Percentiles rank a stretch among this genome's conserved stretches.
Evolutionary conservation across 2,329 filamentous ascomycete species (phyloP).

Genomic region (Fusarium setosum): DNA sequence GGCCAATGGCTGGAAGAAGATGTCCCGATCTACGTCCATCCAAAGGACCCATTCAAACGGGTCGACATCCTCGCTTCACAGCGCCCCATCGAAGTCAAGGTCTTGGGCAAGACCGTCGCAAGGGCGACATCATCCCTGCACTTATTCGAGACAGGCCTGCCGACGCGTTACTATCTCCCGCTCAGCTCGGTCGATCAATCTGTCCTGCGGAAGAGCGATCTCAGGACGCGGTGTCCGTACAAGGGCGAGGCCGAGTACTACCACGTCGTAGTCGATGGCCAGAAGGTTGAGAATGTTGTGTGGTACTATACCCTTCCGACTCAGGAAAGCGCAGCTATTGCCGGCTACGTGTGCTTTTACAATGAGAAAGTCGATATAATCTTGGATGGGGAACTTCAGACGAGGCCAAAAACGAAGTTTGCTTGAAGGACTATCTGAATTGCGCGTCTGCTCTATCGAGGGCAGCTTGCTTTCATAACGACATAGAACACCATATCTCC

Average conservation of each 20-base stretch:
- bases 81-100: constrained; percentile 62
- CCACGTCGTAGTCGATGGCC: constrained; percentile 59
- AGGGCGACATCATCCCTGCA: constrained; percentile 60
- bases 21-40: constrained; percentile 68
- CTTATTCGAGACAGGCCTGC: constrained; percentile 70
- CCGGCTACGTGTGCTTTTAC: constrained; percentile 71
- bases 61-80: constrained; percentile 69
- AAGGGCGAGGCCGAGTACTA: constrained; percentile 76
- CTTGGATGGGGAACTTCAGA: constrained; percentile 59
- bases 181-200: constrained; percentile 59
- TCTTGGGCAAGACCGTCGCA: constrained; percentile 60
- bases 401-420: constrained; percentile 45
- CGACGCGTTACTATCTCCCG: constrained; percentile 69
- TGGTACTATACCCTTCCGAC: constrained; percentile 73
- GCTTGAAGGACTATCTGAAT: too few relatives aligned
- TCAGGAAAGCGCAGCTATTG: constrained; percentile 65
- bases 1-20: constrained; percentile 67
- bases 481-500: too few relatives aligned
- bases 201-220: constrained; percentile 60
- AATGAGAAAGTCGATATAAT: constrained; percentile 76
- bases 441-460: too few relatives aligned
- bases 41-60: constrained; percentile 75
- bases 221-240: constrained; percentile 71
- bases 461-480: too few relatives aligned
- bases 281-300: constrained; percentile 61